Conservation (phyloP, 768 basidiomycete genomes). For the Trametes cingulata region DNA sequence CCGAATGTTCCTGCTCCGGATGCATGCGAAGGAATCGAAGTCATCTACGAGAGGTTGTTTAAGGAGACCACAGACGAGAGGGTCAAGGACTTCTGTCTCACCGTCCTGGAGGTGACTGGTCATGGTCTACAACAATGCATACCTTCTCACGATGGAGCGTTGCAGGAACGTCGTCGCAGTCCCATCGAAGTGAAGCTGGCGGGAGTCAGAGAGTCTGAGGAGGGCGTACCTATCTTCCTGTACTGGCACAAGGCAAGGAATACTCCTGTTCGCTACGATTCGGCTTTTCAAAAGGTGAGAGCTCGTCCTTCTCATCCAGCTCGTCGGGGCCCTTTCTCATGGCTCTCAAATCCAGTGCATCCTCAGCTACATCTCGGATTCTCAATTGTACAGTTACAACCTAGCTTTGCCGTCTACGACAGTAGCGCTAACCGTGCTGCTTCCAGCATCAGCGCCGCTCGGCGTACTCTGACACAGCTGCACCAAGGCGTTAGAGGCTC, state of each 20-base stretch:
- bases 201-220: conserved; percentile 40
- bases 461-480: conserved; percentile 50
- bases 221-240: conserved; percentile 56
- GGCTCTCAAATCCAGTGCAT: conserved; percentile 56
- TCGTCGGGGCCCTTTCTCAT: background rate
- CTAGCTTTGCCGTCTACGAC: background rate
- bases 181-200: conserved; percentile 69
- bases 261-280: conserved; percentile 58
- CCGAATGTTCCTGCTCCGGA: conserved; percentile 54
- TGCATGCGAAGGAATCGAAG: conserved; percentile 62
- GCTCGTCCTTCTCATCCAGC: background rate
- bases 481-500: conserved; percentile 19
- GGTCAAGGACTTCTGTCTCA: conserved; percentile 36
- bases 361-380: conserved; percentile 75
- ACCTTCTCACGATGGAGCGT: background rate
- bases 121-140: background rate
- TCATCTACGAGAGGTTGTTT: conserved; percentile 34
- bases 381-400: conserved; percentile 61
- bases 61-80: conserved; percentile 38
- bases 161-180: conserved; percentile 64
- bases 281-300: conserved; percentile 74
- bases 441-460: conserved; percentile 56
- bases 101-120: conserved; percentile 4
- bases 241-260: conserved; percentile 82
- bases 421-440: background rate